Evolutionary conservation across 495 filamentous ascomycete genomes (phyloP).

Genomic region (Trichoderma parareesei): DNA sequence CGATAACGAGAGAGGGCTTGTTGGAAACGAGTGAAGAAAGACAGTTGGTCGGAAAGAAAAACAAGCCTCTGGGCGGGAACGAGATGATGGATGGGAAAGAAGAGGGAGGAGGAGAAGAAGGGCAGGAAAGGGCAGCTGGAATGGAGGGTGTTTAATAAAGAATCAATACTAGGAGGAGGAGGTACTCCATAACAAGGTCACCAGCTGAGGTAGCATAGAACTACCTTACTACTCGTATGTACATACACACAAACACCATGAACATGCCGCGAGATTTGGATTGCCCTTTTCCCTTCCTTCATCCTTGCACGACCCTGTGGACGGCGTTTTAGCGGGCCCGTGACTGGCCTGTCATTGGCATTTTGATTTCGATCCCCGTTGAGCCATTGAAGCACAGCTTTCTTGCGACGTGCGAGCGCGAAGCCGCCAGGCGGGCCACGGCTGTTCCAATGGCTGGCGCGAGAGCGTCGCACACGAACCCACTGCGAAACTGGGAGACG

Average conservation of each 20-base stretch:
- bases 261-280: too few species aligned
- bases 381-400: too few species aligned
- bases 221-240: too few species aligned
- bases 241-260: too few species aligned
- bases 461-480: conserved; percentile 5
- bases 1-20: neutral
- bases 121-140: conserved; percentile 7
- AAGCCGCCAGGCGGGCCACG: neutral
- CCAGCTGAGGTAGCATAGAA: too few species aligned
- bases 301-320: too few species aligned
- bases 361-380: too few species aligned
- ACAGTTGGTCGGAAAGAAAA: neutral
- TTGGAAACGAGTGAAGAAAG: neutral
- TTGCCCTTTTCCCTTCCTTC: too few species aligned
- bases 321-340: neutral
- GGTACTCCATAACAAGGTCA: too few species aligned
- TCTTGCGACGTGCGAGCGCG: neutral
- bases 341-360: too few species aligned
- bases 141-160: neutral
- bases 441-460: conserved; percentile 1
- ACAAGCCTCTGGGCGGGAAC: neutral
- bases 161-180: neutral
- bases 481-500: neutral
- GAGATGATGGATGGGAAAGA: neutral
- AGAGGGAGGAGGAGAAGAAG: conserved; percentile 6